Percentiles rank a stretch among this genome's conserved stretches.
Evolutionary conservation across 371 early-diverging fungal genomes (phyloP).

Genomic region (Actinomortierella ambigua): DNA sequence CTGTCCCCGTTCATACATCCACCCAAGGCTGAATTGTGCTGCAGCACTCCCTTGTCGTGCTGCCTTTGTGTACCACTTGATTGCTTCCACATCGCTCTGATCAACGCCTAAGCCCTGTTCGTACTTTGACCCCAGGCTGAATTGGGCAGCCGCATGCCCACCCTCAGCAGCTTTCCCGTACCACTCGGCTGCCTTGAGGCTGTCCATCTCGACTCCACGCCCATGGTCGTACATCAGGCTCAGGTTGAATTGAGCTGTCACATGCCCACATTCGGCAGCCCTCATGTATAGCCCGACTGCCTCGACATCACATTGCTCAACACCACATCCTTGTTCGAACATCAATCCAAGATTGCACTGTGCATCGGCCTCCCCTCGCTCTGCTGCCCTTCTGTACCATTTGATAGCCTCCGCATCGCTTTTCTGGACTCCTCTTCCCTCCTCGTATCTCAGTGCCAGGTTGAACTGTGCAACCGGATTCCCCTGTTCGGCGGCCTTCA

Average conservation of each 20-base stretch:
- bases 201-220: too few relatives aligned
- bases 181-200: too few relatives aligned
- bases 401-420: slow-evolving; percentile 70
- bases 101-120: too few relatives aligned
- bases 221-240: too few relatives aligned
- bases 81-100: too few relatives aligned
- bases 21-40: too few relatives aligned
- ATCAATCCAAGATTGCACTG: slow-evolving; percentile 77
- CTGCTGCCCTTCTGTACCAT: slow-evolving; percentile 69
- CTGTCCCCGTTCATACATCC: too few relatives aligned
- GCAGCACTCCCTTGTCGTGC: too few relatives aligned
- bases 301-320: slow-evolving; percentile 61
- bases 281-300: slow-evolving; percentile 73
- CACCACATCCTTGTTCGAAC: slow-evolving; percentile 81
- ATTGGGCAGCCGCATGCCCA: too few relatives aligned
- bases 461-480: slow-evolving; percentile 78
- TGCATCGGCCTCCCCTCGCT: slow-evolving; percentile 77
- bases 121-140: too few relatives aligned
- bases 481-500: slow-evolving; percentile 75
- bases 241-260: slow-evolving; percentile 84
- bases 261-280: slow-evolving; percentile 81
- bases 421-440: slow-evolving; percentile 77
- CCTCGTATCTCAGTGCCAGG: slow-evolving; percentile 82
- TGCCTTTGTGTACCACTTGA: too few relatives aligned
- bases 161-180: too few relatives aligned